Conservation (phyloP, 352 stramenopile species). For the Globisporangium cystogenes region DNA sequence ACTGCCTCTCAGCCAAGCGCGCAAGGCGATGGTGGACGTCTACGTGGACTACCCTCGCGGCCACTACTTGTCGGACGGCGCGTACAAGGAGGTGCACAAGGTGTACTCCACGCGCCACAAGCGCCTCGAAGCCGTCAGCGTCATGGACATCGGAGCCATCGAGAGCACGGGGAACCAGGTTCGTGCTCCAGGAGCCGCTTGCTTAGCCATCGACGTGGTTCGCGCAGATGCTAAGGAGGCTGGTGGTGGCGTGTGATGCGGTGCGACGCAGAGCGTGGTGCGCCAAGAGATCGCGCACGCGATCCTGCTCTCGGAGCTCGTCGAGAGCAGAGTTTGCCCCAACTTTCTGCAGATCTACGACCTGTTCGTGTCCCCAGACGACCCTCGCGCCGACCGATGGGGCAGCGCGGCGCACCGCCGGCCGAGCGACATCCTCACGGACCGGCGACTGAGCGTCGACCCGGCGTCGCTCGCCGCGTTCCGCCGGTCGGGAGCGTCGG, state of each 20-base stretch:
- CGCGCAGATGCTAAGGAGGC: neutral
- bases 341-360: constrained; percentile 94
- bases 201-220: too few relatives aligned
- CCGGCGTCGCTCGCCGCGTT: constrained; percentile 8
- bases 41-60: constrained; percentile 55
- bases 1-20: constrained; percentile 7
- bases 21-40: constrained; percentile 30
- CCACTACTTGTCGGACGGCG: constrained; percentile 75
- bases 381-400: constrained; percentile 44
- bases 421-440: constrained; percentile 53
- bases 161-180: constrained; percentile 85
- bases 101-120: constrained; percentile 59
- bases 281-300: constrained; percentile 94
- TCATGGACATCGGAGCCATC: constrained; percentile 93
- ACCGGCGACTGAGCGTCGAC: constrained; percentile 15
- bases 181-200: too few relatives aligned
- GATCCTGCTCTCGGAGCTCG: constrained; percentile 87
- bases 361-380: constrained; percentile 86
- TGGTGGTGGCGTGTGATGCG: neutral
- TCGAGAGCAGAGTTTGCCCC: constrained; percentile 83
- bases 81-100: constrained; percentile 89
- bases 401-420: constrained; percentile 53
- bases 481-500: neutral
- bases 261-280: constrained; percentile 60
- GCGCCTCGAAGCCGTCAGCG: constrained; percentile 70